Conservation (phyloP, 352 stramenopile genomes). For the Globisporangium emineosum region DNA sequence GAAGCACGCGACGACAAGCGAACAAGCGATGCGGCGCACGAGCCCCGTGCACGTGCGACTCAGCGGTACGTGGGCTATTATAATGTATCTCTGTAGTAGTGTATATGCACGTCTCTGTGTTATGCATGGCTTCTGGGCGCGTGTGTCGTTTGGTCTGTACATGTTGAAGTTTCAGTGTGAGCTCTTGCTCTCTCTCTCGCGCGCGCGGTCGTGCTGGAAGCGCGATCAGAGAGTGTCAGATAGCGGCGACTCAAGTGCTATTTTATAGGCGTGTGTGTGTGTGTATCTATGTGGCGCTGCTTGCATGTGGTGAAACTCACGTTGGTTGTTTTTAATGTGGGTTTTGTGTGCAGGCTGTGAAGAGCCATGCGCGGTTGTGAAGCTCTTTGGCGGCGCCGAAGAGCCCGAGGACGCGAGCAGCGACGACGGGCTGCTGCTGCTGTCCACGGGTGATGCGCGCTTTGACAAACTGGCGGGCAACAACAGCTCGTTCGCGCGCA, state of each 20-base stretch:
- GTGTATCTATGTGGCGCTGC: background rate
- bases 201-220: background rate
- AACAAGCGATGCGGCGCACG: conserved; percentile 10
- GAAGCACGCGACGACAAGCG: background rate
- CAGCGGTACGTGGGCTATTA: conserved; percentile 8
- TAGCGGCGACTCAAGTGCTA: background rate
- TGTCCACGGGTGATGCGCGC: conserved; percentile 9
- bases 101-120: background rate
- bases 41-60: conserved; percentile 5
- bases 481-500: conserved; percentile 17
- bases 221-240: background rate
- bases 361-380: conserved; percentile 1
- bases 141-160: background rate
- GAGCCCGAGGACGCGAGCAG: conserved; percentile 15
- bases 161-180: conserved; percentile 6
- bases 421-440: conserved; percentile 6
- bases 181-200: background rate
- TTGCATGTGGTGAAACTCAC: background rate
- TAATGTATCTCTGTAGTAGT: background rate
- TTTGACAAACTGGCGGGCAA: conserved; percentile 1
- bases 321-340: background rate
- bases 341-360: background rate
- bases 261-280: background rate
- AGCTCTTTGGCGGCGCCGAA: conserved; percentile 9
- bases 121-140: background rate